Conservation (phyloP, 352 stramenopile genomes). For the Phytopythium oedochilum region DNA sequence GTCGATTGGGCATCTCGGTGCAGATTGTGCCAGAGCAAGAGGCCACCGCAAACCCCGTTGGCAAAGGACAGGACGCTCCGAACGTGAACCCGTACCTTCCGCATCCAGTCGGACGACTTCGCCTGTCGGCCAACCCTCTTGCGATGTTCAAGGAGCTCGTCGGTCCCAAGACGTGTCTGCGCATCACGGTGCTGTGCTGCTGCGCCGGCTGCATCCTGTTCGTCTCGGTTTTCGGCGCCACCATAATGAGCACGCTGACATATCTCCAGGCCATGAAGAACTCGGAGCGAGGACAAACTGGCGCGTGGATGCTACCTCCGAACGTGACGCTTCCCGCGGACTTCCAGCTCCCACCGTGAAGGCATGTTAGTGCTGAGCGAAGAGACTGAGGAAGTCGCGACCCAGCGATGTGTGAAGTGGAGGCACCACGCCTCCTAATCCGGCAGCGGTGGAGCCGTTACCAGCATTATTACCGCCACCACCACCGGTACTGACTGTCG, state of each 20-base stretch:
- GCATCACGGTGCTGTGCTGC: conserved; percentile 40
- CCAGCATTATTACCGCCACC: neutral
- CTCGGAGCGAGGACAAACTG: neutral
- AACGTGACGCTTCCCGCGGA: conserved; percentile 1
- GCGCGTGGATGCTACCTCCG: neutral
- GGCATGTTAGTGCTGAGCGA: conserved; percentile 54
- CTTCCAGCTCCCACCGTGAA: conserved; percentile 1
- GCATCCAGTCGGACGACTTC: conserved; percentile 80
- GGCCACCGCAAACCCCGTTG: conserved; percentile 61
- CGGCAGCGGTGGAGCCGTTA: neutral
- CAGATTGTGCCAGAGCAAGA: conserved; percentile 87
- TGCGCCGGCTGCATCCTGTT: conserved; percentile 60
- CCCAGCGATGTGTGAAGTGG: conserved; percentile 69
- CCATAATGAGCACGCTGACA: conserved; percentile 74
- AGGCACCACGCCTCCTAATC: neutral
- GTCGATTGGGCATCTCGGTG: conserved; percentile 50
- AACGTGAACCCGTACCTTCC: conserved; percentile 91
- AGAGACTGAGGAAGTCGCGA: conserved; percentile 76
- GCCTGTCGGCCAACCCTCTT: conserved; percentile 79
- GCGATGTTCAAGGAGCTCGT: conserved; percentile 75
- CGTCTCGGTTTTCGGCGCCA: conserved; percentile 61
- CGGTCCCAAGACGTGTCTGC: conserved; percentile 50
- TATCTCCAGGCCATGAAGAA: conserved; percentile 37
- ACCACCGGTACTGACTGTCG: conserved; percentile 7
- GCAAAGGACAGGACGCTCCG: conserved; percentile 74